Evolutionary conservation across 768 basidiomycete genomes (phyloP).

Genomic region (Rhodotorula taiwanensis): DNA sequence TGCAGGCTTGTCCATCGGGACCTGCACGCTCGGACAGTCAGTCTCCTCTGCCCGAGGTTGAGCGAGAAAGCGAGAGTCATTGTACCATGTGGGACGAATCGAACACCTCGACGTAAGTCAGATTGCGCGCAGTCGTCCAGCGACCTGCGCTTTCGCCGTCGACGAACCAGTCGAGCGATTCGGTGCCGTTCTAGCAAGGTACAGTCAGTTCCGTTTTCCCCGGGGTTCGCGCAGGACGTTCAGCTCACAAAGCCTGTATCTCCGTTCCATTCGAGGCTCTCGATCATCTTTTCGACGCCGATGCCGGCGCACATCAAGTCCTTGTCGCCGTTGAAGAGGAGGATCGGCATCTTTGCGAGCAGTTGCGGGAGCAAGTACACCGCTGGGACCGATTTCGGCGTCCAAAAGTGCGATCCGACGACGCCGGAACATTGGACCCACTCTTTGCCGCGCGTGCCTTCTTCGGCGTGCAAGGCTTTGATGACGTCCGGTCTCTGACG

Average conservation of each 20-base stretch:
- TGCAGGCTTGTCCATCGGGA: conserved; percentile 65
- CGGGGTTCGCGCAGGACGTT: background rate
- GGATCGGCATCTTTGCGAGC: conserved; percentile 56
- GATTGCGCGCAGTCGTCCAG: conserved; percentile 80
- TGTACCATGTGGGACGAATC: conserved; percentile 89
- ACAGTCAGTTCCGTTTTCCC: accelerated
- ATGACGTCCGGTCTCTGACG: conserved; percentile 71
- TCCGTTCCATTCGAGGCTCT: conserved; percentile 79
- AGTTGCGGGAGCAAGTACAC: conserved; percentile 70
- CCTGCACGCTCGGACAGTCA: conserved; percentile 4
- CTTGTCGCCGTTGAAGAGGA: conserved; percentile 89
- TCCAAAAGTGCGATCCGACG: conserved; percentile 60
- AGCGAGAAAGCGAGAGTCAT: background rate
- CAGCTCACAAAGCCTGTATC: conserved; percentile 61
- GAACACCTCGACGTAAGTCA: conserved; percentile 89
- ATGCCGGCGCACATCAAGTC: conserved; percentile 94
- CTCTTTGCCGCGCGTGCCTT: conserved; percentile 52
- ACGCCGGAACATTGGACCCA: conserved; percentile 79
- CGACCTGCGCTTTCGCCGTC: conserved; percentile 71
- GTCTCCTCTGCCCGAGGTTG: background rate
- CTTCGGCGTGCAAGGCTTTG: conserved; percentile 65
- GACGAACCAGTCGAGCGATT: conserved; percentile 52
- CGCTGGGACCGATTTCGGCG: conserved; percentile 59
- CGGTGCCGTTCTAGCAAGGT: conserved; percentile 39
- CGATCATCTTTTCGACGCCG: conserved; percentile 78